Evolutionary conservation across 2,329 filamentous ascomycete species (phyloP).

Genomic region (Fusarium anguioides): DNA sequence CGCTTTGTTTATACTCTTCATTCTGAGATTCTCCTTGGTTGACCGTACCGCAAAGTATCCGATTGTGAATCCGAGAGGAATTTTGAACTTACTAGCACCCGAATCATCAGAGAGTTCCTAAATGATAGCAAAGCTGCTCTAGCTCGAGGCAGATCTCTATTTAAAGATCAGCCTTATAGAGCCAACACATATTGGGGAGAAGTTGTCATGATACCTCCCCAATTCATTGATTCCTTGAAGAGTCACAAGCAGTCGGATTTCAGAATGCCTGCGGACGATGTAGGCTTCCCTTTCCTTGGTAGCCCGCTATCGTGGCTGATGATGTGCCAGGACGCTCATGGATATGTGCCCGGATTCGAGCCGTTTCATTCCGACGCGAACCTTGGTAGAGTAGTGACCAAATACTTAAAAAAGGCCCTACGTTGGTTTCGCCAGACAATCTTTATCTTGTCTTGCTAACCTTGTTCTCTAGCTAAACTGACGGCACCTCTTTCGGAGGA

Average conservation of each 20-base stretch:
- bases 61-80: neutral
- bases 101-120: neutral
- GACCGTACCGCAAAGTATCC: neutral
- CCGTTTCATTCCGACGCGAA: neutral
- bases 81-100: neutral
- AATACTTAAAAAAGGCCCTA: conserved; percentile 5
- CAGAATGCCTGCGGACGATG: neutral
- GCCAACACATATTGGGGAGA: conserved; percentile 1
- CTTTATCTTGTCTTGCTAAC: neutral
- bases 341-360: neutral
- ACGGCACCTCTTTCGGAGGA: neutral
- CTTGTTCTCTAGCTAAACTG: neutral
- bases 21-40: neutral
- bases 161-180: neutral
- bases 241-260: neutral
- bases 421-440: neutral
- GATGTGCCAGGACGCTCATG: neutral
- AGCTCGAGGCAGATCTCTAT: neutral
- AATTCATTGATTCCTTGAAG: neutral
- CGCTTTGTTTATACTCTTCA: neutral
- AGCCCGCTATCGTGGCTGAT: neutral
- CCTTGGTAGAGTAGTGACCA: neutral
- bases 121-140: neutral
- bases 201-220: neutral
- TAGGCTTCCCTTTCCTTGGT: neutral